Conservation (phyloP, 768 basidiomycete genomes). For the Leccinum boreale region DNA sequence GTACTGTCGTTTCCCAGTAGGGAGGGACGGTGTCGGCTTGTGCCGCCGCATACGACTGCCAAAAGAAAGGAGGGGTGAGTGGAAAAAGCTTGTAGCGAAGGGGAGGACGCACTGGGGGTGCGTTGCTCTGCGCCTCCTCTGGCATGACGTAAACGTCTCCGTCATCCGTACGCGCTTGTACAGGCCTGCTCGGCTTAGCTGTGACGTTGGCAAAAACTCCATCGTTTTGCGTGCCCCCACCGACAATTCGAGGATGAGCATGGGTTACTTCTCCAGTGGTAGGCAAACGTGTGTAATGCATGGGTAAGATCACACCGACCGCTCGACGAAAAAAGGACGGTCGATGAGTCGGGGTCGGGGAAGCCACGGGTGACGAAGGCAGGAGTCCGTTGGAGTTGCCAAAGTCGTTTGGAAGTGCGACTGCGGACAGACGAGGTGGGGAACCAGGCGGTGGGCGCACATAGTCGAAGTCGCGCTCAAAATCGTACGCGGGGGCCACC, state of each 20-base stretch:
- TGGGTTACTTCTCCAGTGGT: conserved; percentile 34
- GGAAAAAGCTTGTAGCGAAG: neutral
- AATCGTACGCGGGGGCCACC: conserved; percentile 46
- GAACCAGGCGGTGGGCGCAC: conserved; percentile 74
- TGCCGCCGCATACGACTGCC: conserved; percentile 80
- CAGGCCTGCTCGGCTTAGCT: conserved; percentile 69
- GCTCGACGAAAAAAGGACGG: conserved; percentile 58
- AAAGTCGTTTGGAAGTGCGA: conserved; percentile 60
- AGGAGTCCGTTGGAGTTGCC: conserved; percentile 73
- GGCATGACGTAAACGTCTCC: conserved; percentile 65
- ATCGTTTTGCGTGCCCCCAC: conserved; percentile 79
- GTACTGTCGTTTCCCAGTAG: conserved; percentile 96
- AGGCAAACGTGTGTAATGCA: conserved; percentile 56
- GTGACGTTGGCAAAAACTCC: conserved; percentile 95
- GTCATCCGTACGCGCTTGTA: conserved; percentile 46
- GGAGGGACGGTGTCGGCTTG: conserved; percentile 88
- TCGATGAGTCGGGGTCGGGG: conserved; percentile 30
- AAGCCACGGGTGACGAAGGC: conserved; percentile 44
- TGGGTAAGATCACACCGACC: conserved; percentile 57
- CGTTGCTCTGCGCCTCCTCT: conserved; percentile 77
- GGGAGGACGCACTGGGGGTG: conserved; percentile 70
- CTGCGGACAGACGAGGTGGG: conserved; percentile 57
- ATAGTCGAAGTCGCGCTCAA: conserved; percentile 75
- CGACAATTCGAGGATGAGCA: conserved; percentile 35
- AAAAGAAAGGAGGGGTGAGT: neutral